Percentiles rank a stretch among this genome's conserved stretches.
phyloP scores from a whole-genome alignment of 1,139 yeast species.

The Debaryomyces sp. region DNA sequence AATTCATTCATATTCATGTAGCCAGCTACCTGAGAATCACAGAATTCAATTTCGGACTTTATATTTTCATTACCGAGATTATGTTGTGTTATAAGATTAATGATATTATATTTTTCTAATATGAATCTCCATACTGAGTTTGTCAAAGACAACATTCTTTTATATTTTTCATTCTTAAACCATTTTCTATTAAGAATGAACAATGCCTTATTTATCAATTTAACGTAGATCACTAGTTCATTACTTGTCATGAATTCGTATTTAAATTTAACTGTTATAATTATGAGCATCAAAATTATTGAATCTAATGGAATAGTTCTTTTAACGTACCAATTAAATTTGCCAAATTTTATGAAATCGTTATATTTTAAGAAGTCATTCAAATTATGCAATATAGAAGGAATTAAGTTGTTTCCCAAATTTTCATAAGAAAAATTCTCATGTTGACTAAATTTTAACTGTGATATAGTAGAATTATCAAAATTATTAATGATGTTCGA shows the following conservation, averaged over 20 bases:
- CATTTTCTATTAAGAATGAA: slow-evolving; percentile 48
- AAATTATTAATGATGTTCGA: slow-evolving; percentile 40
- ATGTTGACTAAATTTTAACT: slow-evolving; percentile 36
- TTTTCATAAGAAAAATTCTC: slow-evolving; percentile 50
- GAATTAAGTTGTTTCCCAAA: slow-evolving; percentile 54
- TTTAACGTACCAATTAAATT: slow-evolving; percentile 62
- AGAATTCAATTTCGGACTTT: slow-evolving; percentile 32
- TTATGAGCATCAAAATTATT: slow-evolving; percentile 54
- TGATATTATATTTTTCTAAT: slow-evolving; percentile 38
- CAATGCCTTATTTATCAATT: slow-evolving; percentile 45
- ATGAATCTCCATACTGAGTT: slow-evolving; percentile 49
- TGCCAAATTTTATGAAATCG: slow-evolving; percentile 51
- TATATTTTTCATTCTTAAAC: slow-evolving; percentile 52
- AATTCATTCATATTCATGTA: slow-evolving; percentile 44
- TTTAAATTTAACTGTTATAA: slow-evolving; percentile 56
- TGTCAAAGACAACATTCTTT: slow-evolving; percentile 46
- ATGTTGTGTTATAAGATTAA: slow-evolving; percentile 32
- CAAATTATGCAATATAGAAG: slow-evolving; percentile 59
- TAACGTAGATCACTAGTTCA: slow-evolving; percentile 38
- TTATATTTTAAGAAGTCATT: slow-evolving; percentile 55
- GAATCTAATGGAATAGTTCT: slow-evolving; percentile 63
- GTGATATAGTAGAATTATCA: slow-evolving; percentile 37
- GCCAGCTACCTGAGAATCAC: slow-evolving; percentile 45
- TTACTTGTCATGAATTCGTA: slow-evolving; percentile 41
- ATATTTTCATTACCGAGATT: slow-evolving; percentile 19